Evolutionary conservation across 2,329 filamentous ascomycete genomes (phyloP).

Genomic region (Pyrenochaeta sp.): DNA sequence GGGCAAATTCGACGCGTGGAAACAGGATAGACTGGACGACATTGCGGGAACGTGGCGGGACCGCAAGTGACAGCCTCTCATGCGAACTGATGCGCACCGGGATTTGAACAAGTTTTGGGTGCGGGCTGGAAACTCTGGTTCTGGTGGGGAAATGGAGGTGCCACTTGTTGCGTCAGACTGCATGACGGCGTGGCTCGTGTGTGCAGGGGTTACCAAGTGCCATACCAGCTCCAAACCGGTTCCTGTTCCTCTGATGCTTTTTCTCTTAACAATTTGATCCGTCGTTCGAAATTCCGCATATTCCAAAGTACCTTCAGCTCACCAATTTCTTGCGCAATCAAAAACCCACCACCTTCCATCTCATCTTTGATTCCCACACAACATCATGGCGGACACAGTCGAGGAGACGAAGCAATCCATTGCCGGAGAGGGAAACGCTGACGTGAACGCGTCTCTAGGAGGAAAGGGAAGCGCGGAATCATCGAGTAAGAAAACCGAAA

Average conservation of each 20-base stretch:
- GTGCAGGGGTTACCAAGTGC: constrained; percentile 40
- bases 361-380: constrained; percentile 13
- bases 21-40: neutral
- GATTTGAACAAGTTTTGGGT: constrained; percentile 43
- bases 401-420: constrained; percentile 48
- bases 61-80: neutral
- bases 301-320: constrained; percentile 22
- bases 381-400: constrained; percentile 48
- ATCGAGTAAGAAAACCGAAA: constrained; percentile 55
- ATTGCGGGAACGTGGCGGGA: neutral
- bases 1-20: too few species aligned
- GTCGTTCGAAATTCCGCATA: constrained; percentile 25
- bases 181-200: constrained; percentile 45
- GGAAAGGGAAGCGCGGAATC: constrained; percentile 47
- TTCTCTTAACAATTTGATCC: constrained; percentile 43
- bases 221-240: constrained; percentile 46
- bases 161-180: constrained; percentile 49
- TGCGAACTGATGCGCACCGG: constrained; percentile 22
- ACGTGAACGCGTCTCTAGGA: constrained; percentile 46
- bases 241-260: constrained; percentile 34
- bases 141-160: constrained; percentile 36
- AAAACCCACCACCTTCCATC: constrained; percentile 10
- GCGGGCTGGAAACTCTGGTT: constrained; percentile 18
- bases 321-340: constrained; percentile 18
- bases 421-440: constrained; percentile 47